Percentiles rank a stretch among this genome's conserved stretches.
Conservation (phyloP, 1,139 yeast genomes). For the Yamadazyma dushanensis region DNA sequence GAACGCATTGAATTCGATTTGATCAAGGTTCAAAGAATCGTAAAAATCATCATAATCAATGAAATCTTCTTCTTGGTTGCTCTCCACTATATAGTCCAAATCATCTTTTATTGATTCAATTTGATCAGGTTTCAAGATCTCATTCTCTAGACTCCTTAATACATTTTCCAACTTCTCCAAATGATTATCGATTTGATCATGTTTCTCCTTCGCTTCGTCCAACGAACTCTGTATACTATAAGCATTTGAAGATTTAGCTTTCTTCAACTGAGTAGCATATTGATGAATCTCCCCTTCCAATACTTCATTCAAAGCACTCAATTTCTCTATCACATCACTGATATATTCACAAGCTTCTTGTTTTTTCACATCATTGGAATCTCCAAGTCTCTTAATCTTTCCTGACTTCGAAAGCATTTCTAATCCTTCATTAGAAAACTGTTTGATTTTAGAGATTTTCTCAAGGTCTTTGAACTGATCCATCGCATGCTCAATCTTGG, state of each 20-base stretch:
- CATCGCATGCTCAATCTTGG: conserved; percentile 89
- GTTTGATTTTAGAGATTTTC: conserved; percentile 92
- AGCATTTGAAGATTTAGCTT: conserved; percentile 50
- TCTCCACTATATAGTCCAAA: conserved; percentile 89
- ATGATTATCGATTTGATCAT: conserved; percentile 82
- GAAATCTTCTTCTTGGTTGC: conserved; percentile 94
- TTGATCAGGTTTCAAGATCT: conserved; percentile 76
- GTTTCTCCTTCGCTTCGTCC: conserved; percentile 59
- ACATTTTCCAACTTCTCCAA: conserved; percentile 75
- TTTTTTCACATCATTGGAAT: conserved; percentile 77
- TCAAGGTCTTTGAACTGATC: conserved; percentile 95
- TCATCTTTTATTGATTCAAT: conserved; percentile 85
- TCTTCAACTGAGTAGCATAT: conserved; percentile 42
- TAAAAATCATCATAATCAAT: conserved; percentile 94
- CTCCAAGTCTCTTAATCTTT: conserved; percentile 41
- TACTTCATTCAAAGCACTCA: conserved; percentile 78
- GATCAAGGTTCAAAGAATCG: conserved; percentile 80
- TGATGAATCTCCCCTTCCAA: conserved; percentile 77
- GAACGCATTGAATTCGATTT: conserved; percentile 28
- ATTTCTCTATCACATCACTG: conserved; percentile 73
- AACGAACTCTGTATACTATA: conserved; percentile 48
- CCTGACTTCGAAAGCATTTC: conserved; percentile 53
- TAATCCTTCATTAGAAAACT: conserved; percentile 91
- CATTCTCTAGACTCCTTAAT: conserved; percentile 77
- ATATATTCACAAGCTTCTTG: conserved; percentile 74